A percentile compares a stretch with the other conserved stretches of the same genome.
Conservation (phyloP, 1,284 basidiomycete species). For the Cryptococcus sp. region DNA sequence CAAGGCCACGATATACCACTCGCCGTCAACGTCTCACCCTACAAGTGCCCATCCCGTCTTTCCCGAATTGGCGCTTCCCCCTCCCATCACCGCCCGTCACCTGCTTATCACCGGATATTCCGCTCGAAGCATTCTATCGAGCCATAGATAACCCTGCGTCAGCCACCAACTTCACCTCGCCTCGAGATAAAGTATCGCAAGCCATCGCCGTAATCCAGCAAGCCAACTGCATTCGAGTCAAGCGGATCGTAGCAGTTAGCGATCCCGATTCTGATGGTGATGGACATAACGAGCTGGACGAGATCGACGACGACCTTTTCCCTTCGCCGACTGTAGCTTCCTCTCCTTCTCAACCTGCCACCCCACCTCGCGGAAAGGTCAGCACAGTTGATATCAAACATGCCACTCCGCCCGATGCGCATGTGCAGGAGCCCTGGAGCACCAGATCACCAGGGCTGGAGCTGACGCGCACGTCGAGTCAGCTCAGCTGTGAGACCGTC, state of each 20-base stretch:
- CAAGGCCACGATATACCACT: constrained; percentile 7
- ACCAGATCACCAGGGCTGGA: neutral
- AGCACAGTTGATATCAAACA: neutral
- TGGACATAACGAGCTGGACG: neutral
- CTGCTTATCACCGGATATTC: constrained; percentile 35
- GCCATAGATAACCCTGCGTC: constrained; percentile 23
- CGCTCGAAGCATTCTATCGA: constrained; percentile 28
- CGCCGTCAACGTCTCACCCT: constrained; percentile 11
- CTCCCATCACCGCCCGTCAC: constrained; percentile 38
- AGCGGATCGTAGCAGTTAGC: neutral
- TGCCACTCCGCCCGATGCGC: neutral
- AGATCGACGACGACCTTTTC: constrained; percentile 17
- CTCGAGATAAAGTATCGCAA: neutral
- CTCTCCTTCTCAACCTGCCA: constrained; percentile 9
- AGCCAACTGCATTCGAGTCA: too few species aligned
- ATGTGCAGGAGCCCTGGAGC: neutral
- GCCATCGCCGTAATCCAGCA: constrained; percentile 2
- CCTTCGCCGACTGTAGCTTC: constrained; percentile 11
- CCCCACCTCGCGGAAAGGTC: constrained; percentile 4
- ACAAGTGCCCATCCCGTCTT: constrained; percentile 18
- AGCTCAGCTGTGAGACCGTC: constrained; percentile 17
- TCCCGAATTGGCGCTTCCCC: constrained; percentile 37
- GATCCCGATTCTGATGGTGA: neutral
- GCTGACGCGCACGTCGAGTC: constrained; percentile 10
- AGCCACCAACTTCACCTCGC: neutral